Percentiles rank a stretch among this genome's conserved stretches.
These are phyloP conservation scores for Castanea mollissima DNA, from an alignment of 306 rosid genomes.

Conservation along the genomic window DNA sequence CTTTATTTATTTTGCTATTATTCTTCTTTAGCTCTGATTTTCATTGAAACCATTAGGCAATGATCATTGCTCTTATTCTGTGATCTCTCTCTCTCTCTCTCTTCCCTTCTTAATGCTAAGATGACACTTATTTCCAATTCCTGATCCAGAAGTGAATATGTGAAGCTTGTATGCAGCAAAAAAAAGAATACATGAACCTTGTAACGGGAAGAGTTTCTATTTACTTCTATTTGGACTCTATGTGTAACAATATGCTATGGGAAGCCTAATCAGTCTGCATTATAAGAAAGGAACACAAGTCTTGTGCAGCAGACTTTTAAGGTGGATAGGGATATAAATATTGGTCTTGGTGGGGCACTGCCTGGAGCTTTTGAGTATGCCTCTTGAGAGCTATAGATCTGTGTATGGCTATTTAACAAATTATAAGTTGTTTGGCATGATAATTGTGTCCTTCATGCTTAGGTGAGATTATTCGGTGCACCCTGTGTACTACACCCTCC, in stretches of 20 bases:
- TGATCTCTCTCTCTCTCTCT: not conserved
- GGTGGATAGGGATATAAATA: not conserved
- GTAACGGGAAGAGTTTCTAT: not conserved
- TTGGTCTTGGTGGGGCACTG: not conserved
- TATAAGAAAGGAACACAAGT: not conserved
- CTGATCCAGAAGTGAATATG: not conserved
- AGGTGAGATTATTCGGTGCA: no score
- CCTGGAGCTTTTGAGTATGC: no score
- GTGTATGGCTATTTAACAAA: no score
- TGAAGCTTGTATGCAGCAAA: not conserved
- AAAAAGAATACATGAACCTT: not conserved
- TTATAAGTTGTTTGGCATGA: no score
- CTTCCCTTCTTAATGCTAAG: not conserved
- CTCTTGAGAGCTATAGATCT: no score
- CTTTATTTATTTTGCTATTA: not conserved
- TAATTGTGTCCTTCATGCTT: not conserved
- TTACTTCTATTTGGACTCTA: not conserved
- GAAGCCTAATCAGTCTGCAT: not conserved
- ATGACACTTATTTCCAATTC: not conserved
- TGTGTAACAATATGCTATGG: not conserved
- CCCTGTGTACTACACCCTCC: no score
- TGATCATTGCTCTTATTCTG: not conserved
- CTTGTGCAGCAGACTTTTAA: not conserved
- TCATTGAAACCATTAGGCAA: not conserved
- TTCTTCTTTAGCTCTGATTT: not conserved